These are phyloP conservation scores for Calonectria multiphialidica DNA, from an alignment of 2,329 filamentous ascomycete species.

Conservation along the genomic window DNA sequence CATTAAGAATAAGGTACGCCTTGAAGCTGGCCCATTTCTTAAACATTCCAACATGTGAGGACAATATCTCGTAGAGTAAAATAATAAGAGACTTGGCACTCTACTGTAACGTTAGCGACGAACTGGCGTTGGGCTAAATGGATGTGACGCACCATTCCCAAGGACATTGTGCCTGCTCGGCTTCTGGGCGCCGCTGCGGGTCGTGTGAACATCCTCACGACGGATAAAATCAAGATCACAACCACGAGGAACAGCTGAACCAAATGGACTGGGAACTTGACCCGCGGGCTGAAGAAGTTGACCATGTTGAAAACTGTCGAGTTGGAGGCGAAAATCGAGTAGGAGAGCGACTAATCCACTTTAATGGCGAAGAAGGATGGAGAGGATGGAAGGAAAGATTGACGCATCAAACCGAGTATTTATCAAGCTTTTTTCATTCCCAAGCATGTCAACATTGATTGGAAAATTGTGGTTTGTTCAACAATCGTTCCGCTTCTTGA, in stretches of 20 bases:
- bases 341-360: not conserved
- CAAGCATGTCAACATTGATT: not conserved
- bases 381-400: not conserved
- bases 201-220: constrained; percentile 7
- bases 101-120: constrained; percentile 26
- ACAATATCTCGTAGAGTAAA: constrained; percentile 55
- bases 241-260: constrained; percentile 1
- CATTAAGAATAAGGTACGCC: constrained; percentile 55
- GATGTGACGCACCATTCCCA: constrained; percentile 17
- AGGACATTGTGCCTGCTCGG: constrained; percentile 15
- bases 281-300: constrained; percentile 7
- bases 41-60: constrained; percentile 48
- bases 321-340: not conserved
- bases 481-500: not conserved
- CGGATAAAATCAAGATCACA: not conserved
- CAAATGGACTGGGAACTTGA: constrained; percentile 14
- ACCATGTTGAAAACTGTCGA: not conserved
- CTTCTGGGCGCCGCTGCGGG: not conserved
- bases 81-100: constrained; percentile 54
- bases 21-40: constrained; percentile 54
- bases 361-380: not conserved
- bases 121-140: too few species aligned
- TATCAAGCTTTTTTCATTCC: constrained; percentile 3
- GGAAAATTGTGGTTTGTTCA: not conserved
- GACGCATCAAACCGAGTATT: not conserved